Percentiles rank a stretch among this genome's conserved stretches.
These are phyloP conservation scores for Hymenoscyphus fructigenus DNA, from an alignment of 2,329 filamentous ascomycete genomes.

Conservation along the genomic window DNA sequence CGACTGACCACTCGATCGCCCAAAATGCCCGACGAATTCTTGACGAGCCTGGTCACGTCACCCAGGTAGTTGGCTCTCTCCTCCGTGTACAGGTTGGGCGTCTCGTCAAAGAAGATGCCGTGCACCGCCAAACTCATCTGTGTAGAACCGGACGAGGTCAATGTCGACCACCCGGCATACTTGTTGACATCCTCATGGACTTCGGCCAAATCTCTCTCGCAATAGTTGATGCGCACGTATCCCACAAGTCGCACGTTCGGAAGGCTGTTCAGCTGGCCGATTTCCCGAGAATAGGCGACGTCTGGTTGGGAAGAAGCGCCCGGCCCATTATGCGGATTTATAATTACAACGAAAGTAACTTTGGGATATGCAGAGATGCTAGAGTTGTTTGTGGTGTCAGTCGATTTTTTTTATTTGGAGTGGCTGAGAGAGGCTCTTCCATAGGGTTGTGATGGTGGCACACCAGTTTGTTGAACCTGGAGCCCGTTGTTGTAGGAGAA, in stretches of 20 bases:
- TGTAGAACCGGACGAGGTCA: not conserved
- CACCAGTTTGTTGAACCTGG: not conserved
- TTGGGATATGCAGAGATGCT: slow-evolving; percentile 23
- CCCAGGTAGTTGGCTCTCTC: slow-evolving; percentile 14
- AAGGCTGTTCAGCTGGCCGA: slow-evolving; percentile 39
- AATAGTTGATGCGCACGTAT: slow-evolving; percentile 41
- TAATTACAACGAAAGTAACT: slow-evolving; percentile 30
- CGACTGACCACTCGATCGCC: slow-evolving; percentile 11
- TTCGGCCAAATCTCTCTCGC: slow-evolving; percentile 29
- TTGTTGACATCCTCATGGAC: slow-evolving; percentile 38
- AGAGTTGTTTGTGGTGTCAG: not conserved
- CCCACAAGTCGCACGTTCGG: slow-evolving; percentile 41
- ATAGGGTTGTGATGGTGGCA: not conserved
- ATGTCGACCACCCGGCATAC: slow-evolving; percentile 33
- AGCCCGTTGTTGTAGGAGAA: too few relatives aligned
- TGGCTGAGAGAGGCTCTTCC: not conserved
- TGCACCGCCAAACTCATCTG: slow-evolving; percentile 16
- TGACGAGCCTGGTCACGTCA: slow-evolving; percentile 11
- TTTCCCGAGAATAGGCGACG: slow-evolving; percentile 33
- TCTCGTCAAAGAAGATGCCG: slow-evolving; percentile 26
- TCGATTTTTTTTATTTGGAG: not conserved
- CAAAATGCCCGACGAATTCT: slow-evolving; percentile 12
- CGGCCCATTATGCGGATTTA: slow-evolving; percentile 35
- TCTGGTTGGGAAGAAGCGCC: slow-evolving; percentile 36
- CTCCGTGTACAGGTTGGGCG: slow-evolving; percentile 8